Base-by-base conservation (phyloP, 2,329 filamentous ascomycete genomes). In the Curvularia verruculosa region DNA sequence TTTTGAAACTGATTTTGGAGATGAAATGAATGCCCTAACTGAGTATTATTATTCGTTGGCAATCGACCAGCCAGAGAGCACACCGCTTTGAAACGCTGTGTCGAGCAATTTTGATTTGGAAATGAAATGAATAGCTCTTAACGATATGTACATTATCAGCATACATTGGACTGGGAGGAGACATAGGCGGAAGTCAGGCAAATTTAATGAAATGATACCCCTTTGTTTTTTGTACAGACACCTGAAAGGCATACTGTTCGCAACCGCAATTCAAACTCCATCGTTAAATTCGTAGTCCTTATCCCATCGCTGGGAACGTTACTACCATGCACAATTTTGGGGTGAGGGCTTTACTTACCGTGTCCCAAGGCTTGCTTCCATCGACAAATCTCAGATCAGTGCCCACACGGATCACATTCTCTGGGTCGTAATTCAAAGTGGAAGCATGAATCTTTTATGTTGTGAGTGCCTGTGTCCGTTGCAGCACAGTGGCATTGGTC, bases 341-440 rank as follows among this genome's bases (percentile, higher is more conserved):
- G 23, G 3, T 3, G 28, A 21, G 5, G 8, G 4, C 18, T 9
- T 5, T 10, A 59, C 75, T 67, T 61, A 79, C 79, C 59, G 72
- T 80, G 59, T 85, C 83, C 75, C 81, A 85, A 1, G 79, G 79
- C 54, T 78, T 79, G 6, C 79, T 80, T 4, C 78, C 77, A 59
- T 85, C 77, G 7, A 84, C 83, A 63, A 85, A 86, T 1, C 84
- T 78, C 49, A 86, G 63, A 65, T 86, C 84, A 2, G 84, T 85
- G 0, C 81, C 84, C 0, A 86, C 77, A 1, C 84, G 78, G 46
- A 86, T 85, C 0, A 81, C 69, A 52, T 82, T 81, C 5, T 81
- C 73, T 0, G 78, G 77, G 41, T 85, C 82, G 45, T 82, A 76
- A 49, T 86, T 86, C 54, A 85, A 76, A 0, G 82, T 84, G 1